Evolutionary conservation across 2,329 filamentous ascomycete species (phyloP), one percentile per base, ranked within the genome.

Genomic region (Ophiostoma pallidulum): DNA sequence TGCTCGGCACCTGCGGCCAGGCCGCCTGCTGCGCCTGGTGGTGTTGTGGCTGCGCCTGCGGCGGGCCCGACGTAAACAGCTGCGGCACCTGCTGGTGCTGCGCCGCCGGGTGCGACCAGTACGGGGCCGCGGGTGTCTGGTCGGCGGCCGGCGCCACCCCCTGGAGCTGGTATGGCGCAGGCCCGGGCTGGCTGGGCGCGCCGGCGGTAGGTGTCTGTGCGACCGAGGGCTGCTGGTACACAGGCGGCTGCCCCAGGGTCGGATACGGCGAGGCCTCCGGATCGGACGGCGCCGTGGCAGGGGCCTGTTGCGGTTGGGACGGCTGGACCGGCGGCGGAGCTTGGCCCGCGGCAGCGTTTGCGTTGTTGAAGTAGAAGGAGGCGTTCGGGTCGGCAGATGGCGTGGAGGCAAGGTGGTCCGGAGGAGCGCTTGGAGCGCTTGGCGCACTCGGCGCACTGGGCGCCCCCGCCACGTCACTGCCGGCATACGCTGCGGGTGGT

Each of bases 361-460:
- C 64, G 42, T 66, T 63, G 49, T 65, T 71, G 56, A 77, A 78
- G 60, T 83, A 84, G 56, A 77, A 82, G 9, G 72, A 70, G 10
- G 73, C 68, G 50, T 69, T 75, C 2, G 75, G 69, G 50, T 84
- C 78, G 14, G 69, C 59, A 16, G 62, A 59, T 8, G 64, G 61
- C 4, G 66, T 62, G 13, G 58, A 56, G 9, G 59, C 59, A 7
- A 58, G 53, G 2, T 60, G 54, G 22, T 68, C 68, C 4, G 60
- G 59, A 8, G 60, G 53, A 51, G 41, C 48, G 14, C 45, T 50
- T 13, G 52, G 49, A 9, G 40, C 49, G 10, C 26, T 28, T 10
- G 39, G 35, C 4, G 3, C 41, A 13, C 45, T 20, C 2, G 41
- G 47, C 14, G 31, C 38, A 40, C 38, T 40, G 2, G 14, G 37